A percentile compares a stretch with the other conserved stretches of the same genome.
Evolutionary conservation across 305 asterid genomes (phyloP).

Genomic region (Coffea humblotiana): DNA sequence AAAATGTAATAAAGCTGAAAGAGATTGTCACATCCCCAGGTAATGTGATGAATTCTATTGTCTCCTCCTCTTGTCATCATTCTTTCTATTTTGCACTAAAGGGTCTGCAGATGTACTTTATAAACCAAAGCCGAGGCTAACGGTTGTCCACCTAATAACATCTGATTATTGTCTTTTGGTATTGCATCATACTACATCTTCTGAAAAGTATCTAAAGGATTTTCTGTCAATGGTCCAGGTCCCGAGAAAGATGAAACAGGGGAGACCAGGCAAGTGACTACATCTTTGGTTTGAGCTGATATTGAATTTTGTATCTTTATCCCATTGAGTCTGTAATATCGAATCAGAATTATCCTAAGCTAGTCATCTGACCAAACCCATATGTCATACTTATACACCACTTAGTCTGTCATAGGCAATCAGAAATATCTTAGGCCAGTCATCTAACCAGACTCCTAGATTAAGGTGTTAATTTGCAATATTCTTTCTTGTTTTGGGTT

Average conservation of each 20-base stretch:
- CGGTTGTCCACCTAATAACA: neutral
- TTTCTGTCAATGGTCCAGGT: constrained; percentile 46
- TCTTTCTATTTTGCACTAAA: neutral
- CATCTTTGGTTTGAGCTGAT: neutral
- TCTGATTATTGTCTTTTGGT: neutral
- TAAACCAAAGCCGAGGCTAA: neutral
- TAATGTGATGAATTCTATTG: constrained; percentile 17
- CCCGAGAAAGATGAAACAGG: constrained; percentile 84
- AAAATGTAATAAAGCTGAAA: constrained; percentile 81
- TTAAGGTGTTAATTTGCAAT: neutral
- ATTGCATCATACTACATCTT: constrained; percentile 3
- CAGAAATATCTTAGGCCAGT: neutral
- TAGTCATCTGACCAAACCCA: neutral
- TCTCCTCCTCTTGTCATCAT: neutral
- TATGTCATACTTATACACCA: neutral
- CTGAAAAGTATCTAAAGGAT: constrained; percentile 20
- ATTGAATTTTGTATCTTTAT: neutral
- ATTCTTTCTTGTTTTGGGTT: neutral
- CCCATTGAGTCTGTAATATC: neutral
- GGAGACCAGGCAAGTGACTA: constrained; percentile 56
- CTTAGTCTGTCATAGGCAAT: neutral
- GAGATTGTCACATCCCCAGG: constrained; percentile 97
- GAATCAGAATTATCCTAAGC: neutral
- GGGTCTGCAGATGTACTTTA: neutral
- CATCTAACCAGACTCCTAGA: neutral